Evolutionary conservation across 257 asterid species (phyloP).

Genomic region (Catharanthus roseus): DNA sequence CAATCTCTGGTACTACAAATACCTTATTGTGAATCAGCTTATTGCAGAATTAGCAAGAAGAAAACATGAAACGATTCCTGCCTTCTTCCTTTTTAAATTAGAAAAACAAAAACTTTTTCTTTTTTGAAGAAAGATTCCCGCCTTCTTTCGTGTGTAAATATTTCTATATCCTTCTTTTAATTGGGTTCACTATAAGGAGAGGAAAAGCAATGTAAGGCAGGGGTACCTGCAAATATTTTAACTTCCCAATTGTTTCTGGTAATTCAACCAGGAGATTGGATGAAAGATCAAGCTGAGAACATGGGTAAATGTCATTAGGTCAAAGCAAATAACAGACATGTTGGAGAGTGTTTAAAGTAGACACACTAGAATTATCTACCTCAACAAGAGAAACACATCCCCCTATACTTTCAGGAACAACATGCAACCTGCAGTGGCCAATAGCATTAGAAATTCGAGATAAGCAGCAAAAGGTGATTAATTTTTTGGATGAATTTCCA

Average conservation of each 20-base stretch:
- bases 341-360: not conserved
- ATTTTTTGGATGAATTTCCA: not conserved
- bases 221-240: conserved; percentile 58
- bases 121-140: too few species aligned
- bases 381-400: conserved; percentile 70
- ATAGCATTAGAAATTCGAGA: conserved; percentile 11
- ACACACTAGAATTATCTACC: conserved; percentile 32
- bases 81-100: too few species aligned
- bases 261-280: conserved; percentile 67
- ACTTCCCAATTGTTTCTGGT: conserved; percentile 59
- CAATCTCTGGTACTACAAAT: not conserved
- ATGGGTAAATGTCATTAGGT: conserved; percentile 14
- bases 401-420: conserved; percentile 61
- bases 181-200: not conserved
- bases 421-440: conserved; percentile 52
- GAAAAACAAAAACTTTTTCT: too few species aligned
- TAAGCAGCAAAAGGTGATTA: not conserved
- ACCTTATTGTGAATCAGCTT: not conserved
- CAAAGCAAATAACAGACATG: not conserved
- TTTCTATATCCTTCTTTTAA: not conserved
- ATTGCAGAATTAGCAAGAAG: not conserved
- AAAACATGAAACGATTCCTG: not conserved
- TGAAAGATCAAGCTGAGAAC: conserved; percentile 74
- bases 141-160: not conserved
- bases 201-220: not conserved